Evolutionary conservation across 2,329 filamentous ascomycete species (phyloP).

Genomic region (Fragosphaeria purpurea): DNA sequence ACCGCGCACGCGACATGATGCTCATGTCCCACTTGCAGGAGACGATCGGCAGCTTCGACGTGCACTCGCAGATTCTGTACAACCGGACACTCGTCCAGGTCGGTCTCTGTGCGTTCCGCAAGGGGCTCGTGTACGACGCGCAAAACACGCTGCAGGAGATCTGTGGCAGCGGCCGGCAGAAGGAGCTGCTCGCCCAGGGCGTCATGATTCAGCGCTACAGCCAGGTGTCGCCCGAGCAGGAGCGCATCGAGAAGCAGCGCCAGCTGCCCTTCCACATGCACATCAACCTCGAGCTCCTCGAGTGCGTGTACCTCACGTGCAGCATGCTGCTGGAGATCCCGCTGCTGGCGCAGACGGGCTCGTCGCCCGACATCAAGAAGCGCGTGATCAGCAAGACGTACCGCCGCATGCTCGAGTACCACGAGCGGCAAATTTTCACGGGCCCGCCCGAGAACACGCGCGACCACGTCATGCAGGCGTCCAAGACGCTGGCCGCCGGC

Average conservation of each 20-base stretch:
- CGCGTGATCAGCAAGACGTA: conserved; percentile 98
- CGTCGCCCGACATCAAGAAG: conserved; percentile 94
- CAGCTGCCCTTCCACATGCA: conserved; percentile 99
- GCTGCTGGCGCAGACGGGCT: conserved; percentile 90
- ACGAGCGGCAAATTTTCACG: conserved; percentile 98
- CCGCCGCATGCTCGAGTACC: conserved; percentile 97
- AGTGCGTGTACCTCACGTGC: conserved; percentile 97
- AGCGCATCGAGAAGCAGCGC: conserved; percentile 91
- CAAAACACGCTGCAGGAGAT: conserved; percentile 98
- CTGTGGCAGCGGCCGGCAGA: conserved; percentile 92
- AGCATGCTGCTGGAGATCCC: conserved; percentile 99
- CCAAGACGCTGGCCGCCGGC: conserved; percentile 88
- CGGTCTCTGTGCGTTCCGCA: conserved; percentile 94
- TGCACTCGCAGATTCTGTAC: conserved; percentile 95
- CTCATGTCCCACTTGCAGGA: conserved; percentile 99
- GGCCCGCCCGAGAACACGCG: conserved; percentile 97
- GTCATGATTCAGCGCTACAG: conserved; percentile 97
- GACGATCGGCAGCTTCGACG: conserved; percentile 92
- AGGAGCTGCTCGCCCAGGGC: conserved; percentile 94
- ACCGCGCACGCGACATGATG: conserved; percentile 97
- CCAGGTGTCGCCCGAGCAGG: conserved; percentile 94
- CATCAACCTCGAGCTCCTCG: conserved; percentile 96
- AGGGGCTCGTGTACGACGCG: conserved; percentile 91
- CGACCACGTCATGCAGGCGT: conserved; percentile 98
- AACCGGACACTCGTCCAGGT: conserved; percentile 97